Conservation (phyloP, 805 yeast genomes). For the Hanseniaspora hatyaiensis region DNA sequence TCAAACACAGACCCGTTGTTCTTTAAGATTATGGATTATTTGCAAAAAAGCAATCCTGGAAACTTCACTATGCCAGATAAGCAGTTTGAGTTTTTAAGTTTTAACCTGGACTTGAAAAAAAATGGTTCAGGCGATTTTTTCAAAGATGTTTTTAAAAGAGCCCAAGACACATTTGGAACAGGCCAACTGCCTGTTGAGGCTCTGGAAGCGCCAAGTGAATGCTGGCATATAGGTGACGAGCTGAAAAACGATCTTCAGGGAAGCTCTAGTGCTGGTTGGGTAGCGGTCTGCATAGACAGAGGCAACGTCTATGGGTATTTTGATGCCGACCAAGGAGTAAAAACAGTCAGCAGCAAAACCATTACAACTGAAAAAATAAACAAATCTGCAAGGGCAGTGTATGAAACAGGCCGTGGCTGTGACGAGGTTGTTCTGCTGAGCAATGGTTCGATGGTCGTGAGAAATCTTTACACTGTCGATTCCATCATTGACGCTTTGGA, state of each 20-base stretch:
- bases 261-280: constrained; percentile 47
- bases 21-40: constrained; percentile 34
- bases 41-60: background rate
- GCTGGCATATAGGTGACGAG: constrained; percentile 65
- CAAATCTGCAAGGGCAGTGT: background rate
- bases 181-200: constrained; percentile 22
- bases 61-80: constrained; percentile 1
- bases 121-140: constrained; percentile 40
- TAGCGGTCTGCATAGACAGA: constrained; percentile 46
- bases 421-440: constrained; percentile 2
- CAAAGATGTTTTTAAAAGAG: constrained; percentile 29
- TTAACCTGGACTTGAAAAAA: constrained; percentile 44
- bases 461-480: constrained; percentile 4
- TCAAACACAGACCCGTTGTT: constrained; percentile 56
- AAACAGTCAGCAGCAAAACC: background rate
- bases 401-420: background rate
- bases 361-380: constrained; percentile 10
- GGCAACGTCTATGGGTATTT: constrained; percentile 25
- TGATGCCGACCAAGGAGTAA: background rate
- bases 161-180: constrained; percentile 21
- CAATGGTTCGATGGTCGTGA: constrained; percentile 6
- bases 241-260: constrained; percentile 44
- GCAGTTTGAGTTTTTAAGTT: constrained; percentile 41
- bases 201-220: constrained; percentile 14
- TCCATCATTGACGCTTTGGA: too few relatives aligned